Evolutionary conservation across 2,329 filamentous ascomycete species (phyloP).

Genomic region (Zymoseptoria passerinii): DNA sequence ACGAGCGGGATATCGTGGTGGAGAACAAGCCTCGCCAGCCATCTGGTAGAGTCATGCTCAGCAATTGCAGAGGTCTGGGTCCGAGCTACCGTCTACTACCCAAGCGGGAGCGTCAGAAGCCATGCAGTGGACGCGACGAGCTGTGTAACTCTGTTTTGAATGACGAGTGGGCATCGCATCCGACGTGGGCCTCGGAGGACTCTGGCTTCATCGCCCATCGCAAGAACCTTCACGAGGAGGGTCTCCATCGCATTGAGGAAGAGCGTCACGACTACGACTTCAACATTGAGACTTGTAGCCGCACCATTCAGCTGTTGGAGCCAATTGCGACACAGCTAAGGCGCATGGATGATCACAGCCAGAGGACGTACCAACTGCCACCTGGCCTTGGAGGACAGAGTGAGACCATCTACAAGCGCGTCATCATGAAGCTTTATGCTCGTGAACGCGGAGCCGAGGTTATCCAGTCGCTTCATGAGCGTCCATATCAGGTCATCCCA

Average conservation of each 20-base stretch:
- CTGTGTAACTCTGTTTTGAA: conserved; percentile 90
- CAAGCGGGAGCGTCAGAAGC: conserved; percentile 80
- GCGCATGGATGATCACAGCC: conserved; percentile 55
- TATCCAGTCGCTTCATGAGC: conserved; percentile 74
- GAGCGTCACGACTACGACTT: conserved; percentile 98
- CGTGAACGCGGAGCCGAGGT: conserved; percentile 74
- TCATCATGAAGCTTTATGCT: conserved; percentile 96
- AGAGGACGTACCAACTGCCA: conserved; percentile 72
- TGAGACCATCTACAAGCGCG: conserved; percentile 91
- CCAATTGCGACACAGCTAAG: conserved; percentile 87
- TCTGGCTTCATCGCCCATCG: conserved; percentile 95
- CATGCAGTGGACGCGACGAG: conserved; percentile 88
- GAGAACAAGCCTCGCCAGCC: conserved; percentile 71
- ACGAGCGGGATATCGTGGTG: conserved; percentile 67
- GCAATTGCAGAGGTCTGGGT: conserved; percentile 90
- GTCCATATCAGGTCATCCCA: conserved; percentile 80
- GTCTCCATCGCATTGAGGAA: conserved; percentile 90
- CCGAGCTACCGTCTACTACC: conserved; percentile 91
- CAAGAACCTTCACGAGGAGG: conserved; percentile 93
- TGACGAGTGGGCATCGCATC: conserved; percentile 97
- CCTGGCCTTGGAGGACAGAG: conserved; percentile 82
- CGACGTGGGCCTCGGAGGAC: conserved; percentile 97
- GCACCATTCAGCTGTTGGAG: conserved; percentile 92
- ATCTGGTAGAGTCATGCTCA: conserved; percentile 76
- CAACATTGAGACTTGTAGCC: conserved; percentile 89